Base-by-base conservation (phyloP, 2,329 filamentous ascomycete genomes). In the Alternaria incomplexa region DNA sequence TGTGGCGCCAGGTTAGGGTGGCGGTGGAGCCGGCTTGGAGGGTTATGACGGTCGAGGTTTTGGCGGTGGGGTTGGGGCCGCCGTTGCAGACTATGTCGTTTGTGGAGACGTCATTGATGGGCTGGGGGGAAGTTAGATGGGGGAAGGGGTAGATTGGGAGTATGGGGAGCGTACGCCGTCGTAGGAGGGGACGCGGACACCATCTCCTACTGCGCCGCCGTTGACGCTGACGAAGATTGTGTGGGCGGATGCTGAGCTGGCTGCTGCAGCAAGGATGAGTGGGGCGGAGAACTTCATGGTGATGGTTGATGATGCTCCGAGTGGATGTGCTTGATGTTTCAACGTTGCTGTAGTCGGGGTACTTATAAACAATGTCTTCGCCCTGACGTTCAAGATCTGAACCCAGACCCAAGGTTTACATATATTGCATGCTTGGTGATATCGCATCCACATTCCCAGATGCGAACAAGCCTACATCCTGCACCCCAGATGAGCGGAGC, bases 11-110 rank as follows among this genome's bases (percentile, higher is more conserved):
- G 62, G 85, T 82, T 6, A 86, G 85, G 9, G 82, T 83, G 3
- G 87, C 83, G 1, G 80, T 84, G 20, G 80, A 80, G 15, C 86
- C 86, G 7, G 85, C 76, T 61, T 76, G 73, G 0, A 78, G 84
- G 6, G 75, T 78, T 61, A 81, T 78, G 58, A 80, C 71, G 26
- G 79, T 80, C 45, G 61, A 70, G 45, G 71, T 76, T 30, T 64
- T 61, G 20, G 63, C 44, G 3, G 71, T 74, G 15, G 85, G 84
- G 77, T 88, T 88, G 6, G 85, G 84, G 3, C 82, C 81, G 12
- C 86, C 85, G 71, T 89, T 89, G 81, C 87, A 89, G 32, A 84
- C 86, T 23, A 89, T 78, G 61, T 85, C 82, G 71, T 84, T 81
- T 53, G 83, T 84, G 17, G 81, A 82, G 13, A 88, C 86, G 68